Evolutionary conservation across 23 red algal genomes (phyloP), one percentile per base, ranked within the genome.

Genomic region (Gracilaria caudata): DNA sequence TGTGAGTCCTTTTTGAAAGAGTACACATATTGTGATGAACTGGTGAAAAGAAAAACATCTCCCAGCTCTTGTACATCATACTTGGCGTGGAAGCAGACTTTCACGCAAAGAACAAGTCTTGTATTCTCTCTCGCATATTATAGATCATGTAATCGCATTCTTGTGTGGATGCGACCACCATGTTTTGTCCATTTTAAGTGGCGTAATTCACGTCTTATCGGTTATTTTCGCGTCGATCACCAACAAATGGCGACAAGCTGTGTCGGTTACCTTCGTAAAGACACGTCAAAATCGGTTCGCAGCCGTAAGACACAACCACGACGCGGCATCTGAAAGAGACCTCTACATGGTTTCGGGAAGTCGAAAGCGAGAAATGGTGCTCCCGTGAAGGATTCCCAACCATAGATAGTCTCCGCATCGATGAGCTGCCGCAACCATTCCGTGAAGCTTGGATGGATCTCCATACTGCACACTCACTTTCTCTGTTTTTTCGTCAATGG

Each of bases 321-420:
- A 45, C 41, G 41, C 10, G 4, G 41, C 41, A 45, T 45, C 41
- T 45, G 6, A 4, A 45, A 7, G 4, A 45, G n/a, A 63, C 2
- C 7, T 30, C 61, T 66, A 66, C 6, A 25, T 14, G 13, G 14
- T 30, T 29, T 66, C 38, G 2, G 38, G 70, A 4, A 75, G 33
- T 12, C 21, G 43, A 25, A 75, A 75, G 70, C 70, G 70, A 43
- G 70, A 43, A 75, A 75, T 75, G 1, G 70, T 46, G 20, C 21
- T 75, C 29, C 70, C 70, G 29, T 75, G 70, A 43, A 75, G 43
- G 37, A 75, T 75, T 9, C 70, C 70, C 19, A 75, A 16, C 70
- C 70, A 75, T 19, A 75, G 43, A 29, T 75, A 30, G 70, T 75
- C 70, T 7, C 70, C 70, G 29, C 70, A 75, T 24, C 70, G 70